Conservation (phyloP, 2,329 filamentous ascomycete species). For the Knoxdaviesia capensis region DNA sequence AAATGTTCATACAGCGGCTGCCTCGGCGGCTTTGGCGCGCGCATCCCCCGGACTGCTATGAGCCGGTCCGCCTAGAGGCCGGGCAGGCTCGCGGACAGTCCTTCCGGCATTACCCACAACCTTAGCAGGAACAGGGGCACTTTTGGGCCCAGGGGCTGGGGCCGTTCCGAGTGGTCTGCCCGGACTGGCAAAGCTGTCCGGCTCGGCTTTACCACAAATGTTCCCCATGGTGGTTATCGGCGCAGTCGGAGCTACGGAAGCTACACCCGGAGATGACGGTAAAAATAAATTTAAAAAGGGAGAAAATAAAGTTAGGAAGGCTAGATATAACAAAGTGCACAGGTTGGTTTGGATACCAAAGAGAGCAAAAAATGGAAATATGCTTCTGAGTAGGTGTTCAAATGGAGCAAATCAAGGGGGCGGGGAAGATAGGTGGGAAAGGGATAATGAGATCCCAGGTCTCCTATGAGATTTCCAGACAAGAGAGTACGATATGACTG, state of each 20-base stretch:
- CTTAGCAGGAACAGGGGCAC: constrained; percentile 27
- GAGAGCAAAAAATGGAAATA: too few species aligned
- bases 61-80: background rate
- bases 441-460: too few species aligned
- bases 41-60: constrained; percentile 33
- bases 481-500: too few species aligned
- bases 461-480: too few species aligned
- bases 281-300: too few species aligned
- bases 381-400: too few species aligned
- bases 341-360: too few species aligned
- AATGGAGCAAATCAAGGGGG: too few species aligned
- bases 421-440: too few species aligned
- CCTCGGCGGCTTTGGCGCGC: constrained; percentile 52
- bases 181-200: constrained; percentile 49
- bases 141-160: constrained; percentile 16
- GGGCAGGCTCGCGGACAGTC: constrained; percentile 28
- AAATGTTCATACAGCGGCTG: constrained; percentile 54
- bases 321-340: too few species aligned
- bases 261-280: too few species aligned
- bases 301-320: background rate
- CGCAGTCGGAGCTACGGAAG: too few species aligned
- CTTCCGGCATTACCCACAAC: constrained; percentile 40
- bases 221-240: constrained; percentile 48
- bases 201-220: constrained; percentile 55
- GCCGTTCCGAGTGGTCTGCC: constrained; percentile 51